Conservation (phyloP, 345 rosid genomes). For the Moricandia arvensis region DNA sequence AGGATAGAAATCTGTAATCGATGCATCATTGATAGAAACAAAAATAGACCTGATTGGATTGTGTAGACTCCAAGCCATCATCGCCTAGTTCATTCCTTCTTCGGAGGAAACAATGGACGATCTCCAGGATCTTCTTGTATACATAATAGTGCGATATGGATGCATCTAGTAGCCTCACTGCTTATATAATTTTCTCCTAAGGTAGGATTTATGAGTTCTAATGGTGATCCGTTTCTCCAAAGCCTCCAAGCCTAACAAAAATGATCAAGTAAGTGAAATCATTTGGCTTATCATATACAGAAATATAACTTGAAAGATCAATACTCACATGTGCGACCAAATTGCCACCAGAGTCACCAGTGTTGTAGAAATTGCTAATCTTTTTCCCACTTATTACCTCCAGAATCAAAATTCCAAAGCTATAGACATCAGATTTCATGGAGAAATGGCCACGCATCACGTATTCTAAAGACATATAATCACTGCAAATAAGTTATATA, state of each 20-base stretch:
- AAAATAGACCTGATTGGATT: not conserved
- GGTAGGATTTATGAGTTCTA: not conserved
- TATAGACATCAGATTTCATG: too few relatives aligned
- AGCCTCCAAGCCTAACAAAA: not conserved
- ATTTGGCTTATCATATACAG: not conserved
- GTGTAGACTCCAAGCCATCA: not conserved
- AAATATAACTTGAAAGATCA: not conserved
- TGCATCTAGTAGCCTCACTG: not conserved
- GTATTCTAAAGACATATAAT: not conserved
- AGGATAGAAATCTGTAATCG: not conserved
- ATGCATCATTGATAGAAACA: not conserved
- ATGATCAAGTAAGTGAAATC: not conserved
- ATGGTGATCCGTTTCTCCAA: too few relatives aligned
- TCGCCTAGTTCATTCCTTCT: not conserved
- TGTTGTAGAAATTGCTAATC: not conserved
- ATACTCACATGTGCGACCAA: too few relatives aligned
- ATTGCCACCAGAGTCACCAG: too few relatives aligned
- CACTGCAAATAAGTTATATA: not conserved
- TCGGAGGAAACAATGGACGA: not conserved
- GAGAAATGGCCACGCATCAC: not conserved
- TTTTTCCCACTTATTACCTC: not conserved
- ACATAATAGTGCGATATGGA: not conserved
- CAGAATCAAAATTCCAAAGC: too few relatives aligned
- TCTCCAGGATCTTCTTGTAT: not conserved
- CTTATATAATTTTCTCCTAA: not conserved